Conservation (phyloP, 495 filamentous ascomycete genomes). For the Hypoxylon fuscum region DNA sequence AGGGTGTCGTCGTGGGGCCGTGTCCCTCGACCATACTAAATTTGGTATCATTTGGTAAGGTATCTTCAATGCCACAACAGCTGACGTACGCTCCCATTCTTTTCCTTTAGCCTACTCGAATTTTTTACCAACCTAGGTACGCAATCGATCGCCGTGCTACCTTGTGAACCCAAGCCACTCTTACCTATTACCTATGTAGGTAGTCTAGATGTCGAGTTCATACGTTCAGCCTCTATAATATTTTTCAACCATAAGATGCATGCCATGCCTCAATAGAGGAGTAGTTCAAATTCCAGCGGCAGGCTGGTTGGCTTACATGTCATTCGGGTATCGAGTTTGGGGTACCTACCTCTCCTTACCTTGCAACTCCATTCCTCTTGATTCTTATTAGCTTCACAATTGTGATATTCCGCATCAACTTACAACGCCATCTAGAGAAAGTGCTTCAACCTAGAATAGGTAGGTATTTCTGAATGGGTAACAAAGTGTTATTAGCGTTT, state of each 20-base stretch:
- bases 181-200: too few relatives aligned
- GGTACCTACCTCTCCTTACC: too few relatives aligned
- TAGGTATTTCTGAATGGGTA: constrained; percentile 1
- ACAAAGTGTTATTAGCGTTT: constrained; percentile 17
- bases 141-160: too few relatives aligned
- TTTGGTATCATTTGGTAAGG: constrained; percentile 22
- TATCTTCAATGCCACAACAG: constrained; percentile 22
- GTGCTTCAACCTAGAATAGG: neutral
- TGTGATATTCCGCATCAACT: neutral
- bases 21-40: constrained; percentile 10
- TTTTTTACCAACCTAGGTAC: too few relatives aligned
- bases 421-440: constrained; percentile 5
- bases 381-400: neutral
- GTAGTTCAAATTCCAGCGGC: neutral
- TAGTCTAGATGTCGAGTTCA: too few relatives aligned
- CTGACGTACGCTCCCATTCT: constrained; percentile 10
- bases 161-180: too few relatives aligned
- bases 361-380: neutral
- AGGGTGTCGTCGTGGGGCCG: neutral
- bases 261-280: too few relatives aligned
- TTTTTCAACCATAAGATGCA: too few relatives aligned
- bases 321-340: too few relatives aligned
- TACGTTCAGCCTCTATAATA: too few relatives aligned
- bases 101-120: neutral
- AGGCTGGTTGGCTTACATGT: too few relatives aligned